A percentile compares a stretch with the other conserved stretches of the same genome.
Evolutionary conservation across 1,139 yeast genomes (phyloP).

Genomic region (Kazachstania sp.): DNA sequence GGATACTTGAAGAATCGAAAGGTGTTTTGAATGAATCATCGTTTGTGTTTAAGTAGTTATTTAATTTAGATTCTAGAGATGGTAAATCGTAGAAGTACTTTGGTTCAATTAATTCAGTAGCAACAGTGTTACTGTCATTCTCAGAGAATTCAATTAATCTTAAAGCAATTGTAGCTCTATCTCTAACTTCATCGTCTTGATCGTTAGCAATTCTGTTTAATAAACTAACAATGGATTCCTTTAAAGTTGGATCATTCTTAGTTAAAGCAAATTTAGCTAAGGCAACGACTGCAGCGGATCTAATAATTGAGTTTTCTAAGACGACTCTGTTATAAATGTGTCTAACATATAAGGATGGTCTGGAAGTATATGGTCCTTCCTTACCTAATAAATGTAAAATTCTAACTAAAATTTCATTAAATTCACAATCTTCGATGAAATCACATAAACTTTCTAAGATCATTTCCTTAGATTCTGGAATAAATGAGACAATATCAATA

Average conservation of each 20-base stretch:
- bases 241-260: conserved; percentile 55
- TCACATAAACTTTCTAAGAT: conserved; percentile 90
- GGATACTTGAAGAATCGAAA: conserved; percentile 62
- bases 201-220: conserved; percentile 74
- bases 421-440: conserved; percentile 97
- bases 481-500: conserved; percentile 79
- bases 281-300: conserved; percentile 93
- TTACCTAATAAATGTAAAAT: conserved; percentile 85
- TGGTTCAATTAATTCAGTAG: conserved; percentile 51
- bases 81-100: conserved; percentile 64
- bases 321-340: conserved; percentile 96
- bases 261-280: conserved; percentile 83
- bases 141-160: conserved; percentile 47
- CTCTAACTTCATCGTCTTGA: conserved; percentile 95
- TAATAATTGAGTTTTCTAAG: conserved; percentile 84
- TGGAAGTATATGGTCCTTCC: conserved; percentile 82
- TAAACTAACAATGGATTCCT: conserved; percentile 63
- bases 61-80: conserved; percentile 68
- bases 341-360: conserved; percentile 87
- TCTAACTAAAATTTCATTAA: conserved; percentile 84
- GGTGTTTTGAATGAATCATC: conserved; percentile 51
- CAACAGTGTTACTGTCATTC: conserved; percentile 35
- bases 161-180: conserved; percentile 84
- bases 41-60: conserved; percentile 60
- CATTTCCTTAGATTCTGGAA: conserved; percentile 77